These are phyloP conservation scores for Phaffomyces antillensis DNA, from an alignment of 805 yeast genomes.

Conservation along the genomic window DNA sequence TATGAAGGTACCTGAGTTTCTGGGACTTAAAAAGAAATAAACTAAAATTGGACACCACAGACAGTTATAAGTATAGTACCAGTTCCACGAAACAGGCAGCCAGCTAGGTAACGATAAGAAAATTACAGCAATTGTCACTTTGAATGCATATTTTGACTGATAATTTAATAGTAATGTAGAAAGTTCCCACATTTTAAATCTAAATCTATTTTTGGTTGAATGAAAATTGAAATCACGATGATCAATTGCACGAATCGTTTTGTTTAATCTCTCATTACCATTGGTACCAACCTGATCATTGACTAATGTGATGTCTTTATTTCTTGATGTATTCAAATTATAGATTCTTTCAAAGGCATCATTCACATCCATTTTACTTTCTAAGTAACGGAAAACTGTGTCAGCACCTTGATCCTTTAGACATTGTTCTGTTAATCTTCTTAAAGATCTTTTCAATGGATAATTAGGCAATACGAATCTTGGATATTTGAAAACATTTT, in stretches of 20 bases:
- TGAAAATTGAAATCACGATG: conserved; percentile 36
- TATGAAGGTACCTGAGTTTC: conserved; percentile 32
- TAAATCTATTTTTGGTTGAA: conserved; percentile 27
- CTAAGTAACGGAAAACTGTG: conserved; percentile 34
- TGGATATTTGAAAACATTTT: conserved; percentile 1
- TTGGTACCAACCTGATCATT: neutral
- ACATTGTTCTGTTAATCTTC: conserved; percentile 35
- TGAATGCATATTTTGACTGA: conserved; percentile 38
- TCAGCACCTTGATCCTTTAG: conserved; percentile 41
- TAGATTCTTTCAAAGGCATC: conserved; percentile 38
- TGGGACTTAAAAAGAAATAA: conserved; percentile 33
- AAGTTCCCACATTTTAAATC: conserved; percentile 34
- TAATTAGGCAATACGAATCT: conserved; percentile 27
- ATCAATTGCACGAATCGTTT: conserved; percentile 31
- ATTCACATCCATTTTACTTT: conserved; percentile 37
- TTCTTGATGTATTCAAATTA: conserved; percentile 37
- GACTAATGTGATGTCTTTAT: conserved; percentile 6
- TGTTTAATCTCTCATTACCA: neutral
- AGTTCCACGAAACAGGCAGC: conserved; percentile 30
- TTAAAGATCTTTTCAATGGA: conserved; percentile 33
- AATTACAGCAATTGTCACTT: conserved; percentile 29
- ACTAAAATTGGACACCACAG: conserved; percentile 36
- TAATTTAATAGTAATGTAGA: conserved; percentile 26
- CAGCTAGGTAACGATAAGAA: conserved; percentile 38
- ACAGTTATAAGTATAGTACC: conserved; percentile 38